phyloP scores from a whole-genome alignment of 345 rosid genomes.

The Rhizophora apiculata region DNA sequence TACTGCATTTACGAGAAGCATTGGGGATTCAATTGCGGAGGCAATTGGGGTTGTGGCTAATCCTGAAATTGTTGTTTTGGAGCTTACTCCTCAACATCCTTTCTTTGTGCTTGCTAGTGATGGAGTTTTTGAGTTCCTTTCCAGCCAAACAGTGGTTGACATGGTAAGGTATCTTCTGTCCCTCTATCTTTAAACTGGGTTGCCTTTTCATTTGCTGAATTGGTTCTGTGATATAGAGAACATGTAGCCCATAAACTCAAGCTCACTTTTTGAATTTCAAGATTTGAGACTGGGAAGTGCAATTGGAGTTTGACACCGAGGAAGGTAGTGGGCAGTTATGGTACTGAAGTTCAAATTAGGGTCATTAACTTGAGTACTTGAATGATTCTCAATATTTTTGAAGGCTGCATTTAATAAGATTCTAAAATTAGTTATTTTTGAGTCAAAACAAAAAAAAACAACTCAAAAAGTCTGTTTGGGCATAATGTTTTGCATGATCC shows the following conservation, averaged over 20 bases:
- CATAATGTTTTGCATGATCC: too few species aligned
- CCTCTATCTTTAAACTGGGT: background rate
- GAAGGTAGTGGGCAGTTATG: background rate
- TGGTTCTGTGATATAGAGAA: too few species aligned
- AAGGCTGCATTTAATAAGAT: too few species aligned
- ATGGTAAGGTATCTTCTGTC: constrained; percentile 67
- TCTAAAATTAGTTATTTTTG: too few species aligned
- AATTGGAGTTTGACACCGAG: background rate
- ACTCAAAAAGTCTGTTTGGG: too few species aligned
- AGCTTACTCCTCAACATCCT: constrained; percentile 77
- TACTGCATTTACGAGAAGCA: constrained; percentile 94
- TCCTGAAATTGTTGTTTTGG: constrained; percentile 88
- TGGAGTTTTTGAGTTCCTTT: constrained; percentile 95
- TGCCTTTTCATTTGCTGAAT: too few species aligned
- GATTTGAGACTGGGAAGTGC: background rate
- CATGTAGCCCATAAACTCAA: too few species aligned
- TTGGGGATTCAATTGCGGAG: constrained; percentile 93
- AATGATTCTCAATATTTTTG: too few species aligned
- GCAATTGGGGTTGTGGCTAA: constrained; percentile 91
- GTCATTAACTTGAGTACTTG: background rate
- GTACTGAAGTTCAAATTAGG: background rate
- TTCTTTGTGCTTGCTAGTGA: constrained; percentile 98
- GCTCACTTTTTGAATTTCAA: background rate
- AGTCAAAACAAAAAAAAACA: too few species aligned
- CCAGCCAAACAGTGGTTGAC: constrained; percentile 94